Evolutionary conservation across 768 basidiomycete genomes (phyloP), one percentile per base, ranked within the genome.

Genomic region (Lentinus tigrinus): DNA sequence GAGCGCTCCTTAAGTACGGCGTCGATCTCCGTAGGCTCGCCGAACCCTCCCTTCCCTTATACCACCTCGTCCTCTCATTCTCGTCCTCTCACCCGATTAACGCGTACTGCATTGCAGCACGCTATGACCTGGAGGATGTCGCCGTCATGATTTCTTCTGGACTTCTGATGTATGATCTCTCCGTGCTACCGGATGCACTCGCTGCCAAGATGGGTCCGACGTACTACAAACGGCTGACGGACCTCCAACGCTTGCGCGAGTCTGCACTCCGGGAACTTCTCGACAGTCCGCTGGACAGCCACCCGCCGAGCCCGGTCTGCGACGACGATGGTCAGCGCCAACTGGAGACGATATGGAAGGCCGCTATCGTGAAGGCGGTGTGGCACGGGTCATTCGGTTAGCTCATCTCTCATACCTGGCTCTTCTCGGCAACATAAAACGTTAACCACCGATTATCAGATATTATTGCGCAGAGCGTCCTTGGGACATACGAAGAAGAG

Each of bases 81-180:
- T 72, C 75, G 9, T 74, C 72, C 4, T 50, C 69, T 13, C 57
- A 53, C n/a, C 76, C 78, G 1, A 62, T 80, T 19, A 72, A 77
- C 2, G 57, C 77, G 1, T 83, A 79, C 62, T 65, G 75, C 0
- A 67, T 80, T 11, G 80, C 78, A 0, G 75, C 68, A 10, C 57
- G 61, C 17, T 52, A 71, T 58, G 49, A 68, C 37, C 66, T 81
- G 11, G 60, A 75, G 34, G 62, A 69, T 1, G 69, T 81, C 21
- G 79, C 79, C 1, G 67, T 72, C 17, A 61, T 65, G 17, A 61
- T 72, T 0, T 79, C 78, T 1, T 64, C 73, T 9, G 71, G 74
- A 61, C 71, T 78, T 7, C 68, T 78, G 40, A 68, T 74, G 3
- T 67, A 67, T 42, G 61, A 73, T 2, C 65, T 78, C 4, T 46